These are phyloP conservation scores for Cutaneotrichosporon sp. DNA, from an alignment of 1,284 basidiomycete species.

Conservation along the genomic window DNA sequence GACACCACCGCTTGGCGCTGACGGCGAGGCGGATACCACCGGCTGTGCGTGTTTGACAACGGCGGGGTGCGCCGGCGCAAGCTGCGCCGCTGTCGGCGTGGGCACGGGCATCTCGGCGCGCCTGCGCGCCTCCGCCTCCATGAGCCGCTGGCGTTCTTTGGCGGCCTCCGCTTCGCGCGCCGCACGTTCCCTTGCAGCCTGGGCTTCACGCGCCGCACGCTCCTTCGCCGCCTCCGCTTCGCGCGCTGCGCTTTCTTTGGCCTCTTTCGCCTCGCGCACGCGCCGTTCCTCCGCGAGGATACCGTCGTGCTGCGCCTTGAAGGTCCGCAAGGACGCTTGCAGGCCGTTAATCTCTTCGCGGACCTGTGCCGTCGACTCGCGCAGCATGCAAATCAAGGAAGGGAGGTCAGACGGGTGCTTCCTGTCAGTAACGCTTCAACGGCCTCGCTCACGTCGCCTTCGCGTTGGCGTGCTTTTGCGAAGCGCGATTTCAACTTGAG, in stretches of 20 bases:
- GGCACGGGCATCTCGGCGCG: no score
- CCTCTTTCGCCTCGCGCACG: constrained; percentile 8
- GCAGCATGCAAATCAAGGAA: constrained; percentile 29
- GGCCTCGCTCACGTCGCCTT: constrained; percentile 28
- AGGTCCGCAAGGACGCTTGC: constrained; percentile 19
- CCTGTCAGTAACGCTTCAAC: constrained; percentile 3
- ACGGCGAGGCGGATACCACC: no score
- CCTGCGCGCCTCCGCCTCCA: no score
- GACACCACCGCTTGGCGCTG: no score
- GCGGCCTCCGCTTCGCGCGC: background rate
- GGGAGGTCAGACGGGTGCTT: constrained; percentile 32
- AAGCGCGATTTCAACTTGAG: constrained; percentile 28
- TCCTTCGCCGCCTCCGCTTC: background rate
- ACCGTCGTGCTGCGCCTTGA: constrained; percentile 15
- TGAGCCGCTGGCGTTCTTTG: no score
- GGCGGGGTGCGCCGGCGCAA: no score
- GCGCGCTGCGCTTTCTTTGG: constrained; percentile 6
- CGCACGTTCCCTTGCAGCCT: constrained; percentile 6
- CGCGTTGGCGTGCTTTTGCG: constrained; percentile 22
- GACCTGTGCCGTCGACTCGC: constrained; percentile 22
- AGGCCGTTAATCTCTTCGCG: constrained; percentile 28
- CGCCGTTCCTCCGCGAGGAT: constrained; percentile 16
- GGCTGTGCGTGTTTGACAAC: no score
- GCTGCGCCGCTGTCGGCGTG: no score
- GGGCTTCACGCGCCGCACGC: constrained; percentile 10